Conservation (phyloP, 2,329 filamentous ascomycete genomes). For the Penicillium sclerotigenum region DNA sequence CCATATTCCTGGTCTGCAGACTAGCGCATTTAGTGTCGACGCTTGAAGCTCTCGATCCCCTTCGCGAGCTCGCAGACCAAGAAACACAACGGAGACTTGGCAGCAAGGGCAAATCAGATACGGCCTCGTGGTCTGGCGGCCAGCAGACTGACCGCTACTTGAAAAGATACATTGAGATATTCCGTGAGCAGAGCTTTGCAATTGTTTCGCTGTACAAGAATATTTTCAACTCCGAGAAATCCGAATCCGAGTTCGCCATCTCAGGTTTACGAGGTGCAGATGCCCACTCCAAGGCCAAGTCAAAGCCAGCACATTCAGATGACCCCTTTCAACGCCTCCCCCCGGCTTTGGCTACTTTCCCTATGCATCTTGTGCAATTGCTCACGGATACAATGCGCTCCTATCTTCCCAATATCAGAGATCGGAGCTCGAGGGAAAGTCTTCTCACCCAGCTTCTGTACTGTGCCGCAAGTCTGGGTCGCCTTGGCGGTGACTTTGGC, state of each 20-base stretch:
- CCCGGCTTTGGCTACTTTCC: constrained; percentile 76
- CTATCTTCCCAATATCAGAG: constrained; percentile 78
- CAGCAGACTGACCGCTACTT: constrained; percentile 93
- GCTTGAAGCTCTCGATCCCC: constrained; percentile 76
- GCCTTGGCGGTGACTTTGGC: constrained; percentile 89
- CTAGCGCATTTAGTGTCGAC: constrained; percentile 75
- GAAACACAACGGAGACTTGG: constrained; percentile 57
- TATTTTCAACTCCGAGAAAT: constrained; percentile 67
- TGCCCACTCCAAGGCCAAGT: constrained; percentile 17
- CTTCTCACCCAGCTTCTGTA: constrained; percentile 90
- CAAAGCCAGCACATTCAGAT: constrained; percentile 22
- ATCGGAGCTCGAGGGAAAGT: constrained; percentile 77
- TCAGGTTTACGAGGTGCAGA: constrained; percentile 29
- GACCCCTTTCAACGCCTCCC: constrained; percentile 57
- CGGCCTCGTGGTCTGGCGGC: constrained; percentile 51
- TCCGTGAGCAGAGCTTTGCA: constrained; percentile 93
- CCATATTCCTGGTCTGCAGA: constrained; percentile 83
- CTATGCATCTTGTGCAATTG: constrained; percentile 76
- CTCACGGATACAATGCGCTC: constrained; percentile 70
- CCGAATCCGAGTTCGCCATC: constrained; percentile 32
- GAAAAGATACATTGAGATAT: constrained; percentile 95
- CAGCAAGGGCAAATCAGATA: constrained; percentile 24
- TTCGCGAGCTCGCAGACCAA: constrained; percentile 85
- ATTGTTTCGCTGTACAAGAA: constrained; percentile 93
- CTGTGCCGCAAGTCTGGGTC: constrained; percentile 83